Evolutionary conservation across 805 yeast species (phyloP), one percentile per base, ranked within the genome.

Genomic region (Cyberlindnera xishuangbannaensis): DNA sequence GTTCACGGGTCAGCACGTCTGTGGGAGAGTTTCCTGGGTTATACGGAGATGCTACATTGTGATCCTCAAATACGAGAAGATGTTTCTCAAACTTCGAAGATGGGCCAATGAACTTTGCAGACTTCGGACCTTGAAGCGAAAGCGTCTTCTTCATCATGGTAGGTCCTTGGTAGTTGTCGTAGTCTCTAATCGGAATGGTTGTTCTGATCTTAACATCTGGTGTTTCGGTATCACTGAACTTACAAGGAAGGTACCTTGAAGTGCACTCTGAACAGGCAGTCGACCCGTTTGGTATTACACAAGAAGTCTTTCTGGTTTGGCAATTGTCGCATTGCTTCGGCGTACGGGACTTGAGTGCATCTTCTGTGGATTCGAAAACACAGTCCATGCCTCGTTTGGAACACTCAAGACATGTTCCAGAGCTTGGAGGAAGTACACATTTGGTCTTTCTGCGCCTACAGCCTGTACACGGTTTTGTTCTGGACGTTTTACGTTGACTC

Each of bases 391-490:
- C 21, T 19, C 45, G 26, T 25, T 34, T 35, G 12, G 37, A 20
- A 30, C 53, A 48, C 15, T 48, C 50, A 16, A 36, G 18, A 25
- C 53, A 48, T 1, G 25, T 25, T 17, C 21, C 24, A 15, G 38
- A 29, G 18, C 33, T 24, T 13, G 34, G 33, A 4, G 30, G 36
- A 9, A 39, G 22, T 4, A 38, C 32, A 28, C 53, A 48, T 12
- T 29, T 42, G n/a, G 45, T 47, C 44, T 60, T 62, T 20, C 66
- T 51, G 21, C 55, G 47, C n/a, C 64, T 43, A 35, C 67, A 62
- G 7, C 55, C 58, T 27, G 56, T 51, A 35, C 67, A 62, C 5
- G 67, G 67, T 18, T 61, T 52, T 8, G 52, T 52, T 37, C 61
- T 51, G 16, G 47, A 36, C 6, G 41, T 24, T 18, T 41, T 48